A percentile compares a stretch with the other conserved stretches of the same genome.
Evolutionary conservation across 108 stramenopile genomes (phyloP).

Genomic region (Nitzschia sp.): DNA sequence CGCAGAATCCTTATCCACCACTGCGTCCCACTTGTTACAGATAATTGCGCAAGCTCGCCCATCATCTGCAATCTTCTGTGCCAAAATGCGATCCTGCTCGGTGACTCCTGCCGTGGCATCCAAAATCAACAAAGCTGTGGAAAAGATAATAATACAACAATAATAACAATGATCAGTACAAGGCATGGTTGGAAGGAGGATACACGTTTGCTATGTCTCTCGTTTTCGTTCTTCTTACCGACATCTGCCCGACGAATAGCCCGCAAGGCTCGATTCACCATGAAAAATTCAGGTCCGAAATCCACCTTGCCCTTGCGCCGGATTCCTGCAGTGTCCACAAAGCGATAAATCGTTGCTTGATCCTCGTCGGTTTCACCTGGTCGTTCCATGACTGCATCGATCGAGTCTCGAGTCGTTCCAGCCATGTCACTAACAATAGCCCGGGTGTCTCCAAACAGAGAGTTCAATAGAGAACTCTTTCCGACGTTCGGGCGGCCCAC

Average conservation of each 20-base stretch:
- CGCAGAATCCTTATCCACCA: conserved; percentile 90
- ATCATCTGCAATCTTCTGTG: conserved; percentile 91
- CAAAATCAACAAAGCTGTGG: conserved; percentile 86
- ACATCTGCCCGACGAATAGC: conserved; percentile 96
- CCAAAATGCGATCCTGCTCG: conserved; percentile 93
- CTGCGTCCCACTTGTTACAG: conserved; percentile 98
- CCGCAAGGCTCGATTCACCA: conserved; percentile 96
- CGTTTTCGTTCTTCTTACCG: conserved; percentile 35
- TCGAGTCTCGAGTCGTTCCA: conserved; percentile 97
- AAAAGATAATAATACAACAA: too few relatives aligned
- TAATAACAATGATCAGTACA: too few relatives aligned
- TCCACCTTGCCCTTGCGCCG: conserved; percentile 94
- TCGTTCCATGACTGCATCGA: conserved; percentile 94
- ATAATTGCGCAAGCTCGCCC: conserved; percentile 96
- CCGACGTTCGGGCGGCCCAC: conserved; percentile 98
- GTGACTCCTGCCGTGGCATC: conserved; percentile 96
- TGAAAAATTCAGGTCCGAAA: conserved; percentile 96
- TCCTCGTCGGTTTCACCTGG: conserved; percentile 53
- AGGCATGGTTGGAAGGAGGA: too few relatives aligned
- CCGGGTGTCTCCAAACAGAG: conserved; percentile 84
- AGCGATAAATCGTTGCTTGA: conserved; percentile 81
- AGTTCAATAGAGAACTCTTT: conserved; percentile 92
- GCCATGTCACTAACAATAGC: conserved; percentile 95
- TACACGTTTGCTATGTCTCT: too few relatives aligned
- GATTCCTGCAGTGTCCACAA: conserved; percentile 99